Base-by-base conservation (phyloP, 192 early-diverging fungal species). In the Lunasporangiospora selenospora region DNA sequence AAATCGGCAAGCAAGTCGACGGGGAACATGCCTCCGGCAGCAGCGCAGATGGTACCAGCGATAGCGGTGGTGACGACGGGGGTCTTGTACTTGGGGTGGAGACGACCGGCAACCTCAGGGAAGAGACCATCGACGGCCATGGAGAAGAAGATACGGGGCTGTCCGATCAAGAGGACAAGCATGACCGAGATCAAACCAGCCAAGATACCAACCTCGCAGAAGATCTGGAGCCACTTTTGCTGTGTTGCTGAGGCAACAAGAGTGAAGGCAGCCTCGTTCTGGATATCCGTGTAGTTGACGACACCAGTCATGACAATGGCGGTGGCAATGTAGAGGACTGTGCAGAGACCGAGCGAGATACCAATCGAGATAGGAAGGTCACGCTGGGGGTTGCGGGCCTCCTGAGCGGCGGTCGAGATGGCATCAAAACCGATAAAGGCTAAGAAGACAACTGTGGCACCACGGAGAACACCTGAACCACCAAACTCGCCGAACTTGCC, bases 71-170 rank as follows among this genome's bases (percentile, higher is more conserved):
- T 80, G 31, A 89, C 51, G 37, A 87, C 84, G 18, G 93, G 93
- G 6, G 93, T 95, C 75, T 85, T 79, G 82, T 89, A 89, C 4
- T 77, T 62, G 16, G 83, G 86, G 67, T 95, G 88, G 40, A 94
- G 67, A 31, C 81, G 80, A 27, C 87, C 80, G 40, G 93, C 88
- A 16, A 86, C 47, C n/a, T 67, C 18, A 10, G 93, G 93, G 54
- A 95, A 80, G 58, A 96, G 77, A 24, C 95, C 93, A 75, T 95
- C 93, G 61, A 95, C 91, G n/a, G 93, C 90, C 95, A 97, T 94
- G 30, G 89, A 80, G 39, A 88, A 86, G 55, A 94, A 90, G 40
- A 97, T 93, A 58, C 95, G 92, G 11, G 93, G 90, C 81, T 97
- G 95, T 40, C 81, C 92, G 62, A 95, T 80, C 45, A 95, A 60